phyloP scores from a whole-genome alignment of 2,329 filamentous ascomycete species.

The Pseudogymnoascus sp. region DNA sequence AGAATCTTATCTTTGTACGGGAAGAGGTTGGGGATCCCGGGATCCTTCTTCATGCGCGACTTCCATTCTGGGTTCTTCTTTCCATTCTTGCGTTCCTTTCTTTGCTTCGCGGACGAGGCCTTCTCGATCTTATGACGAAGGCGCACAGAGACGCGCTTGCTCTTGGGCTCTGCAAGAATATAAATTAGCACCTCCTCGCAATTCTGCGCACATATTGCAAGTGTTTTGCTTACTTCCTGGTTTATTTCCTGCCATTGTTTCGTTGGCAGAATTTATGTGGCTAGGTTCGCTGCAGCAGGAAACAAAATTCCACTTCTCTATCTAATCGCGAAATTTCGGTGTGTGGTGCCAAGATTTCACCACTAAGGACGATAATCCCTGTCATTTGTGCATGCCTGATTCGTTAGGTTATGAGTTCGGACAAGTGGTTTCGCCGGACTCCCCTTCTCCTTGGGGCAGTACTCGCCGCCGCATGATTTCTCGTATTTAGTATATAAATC shows the following conservation, averaged over 20 bases:
- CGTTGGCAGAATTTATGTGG: conserved; percentile 11
- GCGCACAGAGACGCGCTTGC: conserved; percentile 83
- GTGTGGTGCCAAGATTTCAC: conserved; percentile 9
- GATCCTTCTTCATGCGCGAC: conserved; percentile 92
- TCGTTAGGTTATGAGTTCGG: not conserved
- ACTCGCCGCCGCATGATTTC: not conserved
- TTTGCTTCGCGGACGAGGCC: conserved; percentile 80
- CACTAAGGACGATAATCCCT: not conserved
- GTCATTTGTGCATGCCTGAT: not conserved
- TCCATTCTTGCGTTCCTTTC: conserved; percentile 77
- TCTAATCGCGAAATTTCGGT: conserved; percentile 11
- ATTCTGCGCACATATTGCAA: not conserved
- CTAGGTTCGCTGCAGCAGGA: conserved; percentile 1
- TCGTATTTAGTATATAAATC: conserved; percentile 1
- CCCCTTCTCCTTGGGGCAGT: conserved; percentile 1
- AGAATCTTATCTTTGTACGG: conserved; percentile 96
- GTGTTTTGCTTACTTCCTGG: conserved; percentile 26
- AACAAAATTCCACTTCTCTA: conserved; percentile 10
- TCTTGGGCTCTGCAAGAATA: conserved; percentile 67
- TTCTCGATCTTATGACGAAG: conserved; percentile 96
- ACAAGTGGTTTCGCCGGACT: not conserved
- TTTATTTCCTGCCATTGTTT: conserved; percentile 29
- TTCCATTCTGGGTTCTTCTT: conserved; percentile 98
- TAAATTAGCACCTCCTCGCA: not conserved
- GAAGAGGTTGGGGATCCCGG: conserved; percentile 93